Percentiles rank a stretch among this genome's conserved stretches.
phyloP scores from a whole-genome alignment of 495 filamentous ascomycete genomes.

The Aspergillus baeticus region DNA sequence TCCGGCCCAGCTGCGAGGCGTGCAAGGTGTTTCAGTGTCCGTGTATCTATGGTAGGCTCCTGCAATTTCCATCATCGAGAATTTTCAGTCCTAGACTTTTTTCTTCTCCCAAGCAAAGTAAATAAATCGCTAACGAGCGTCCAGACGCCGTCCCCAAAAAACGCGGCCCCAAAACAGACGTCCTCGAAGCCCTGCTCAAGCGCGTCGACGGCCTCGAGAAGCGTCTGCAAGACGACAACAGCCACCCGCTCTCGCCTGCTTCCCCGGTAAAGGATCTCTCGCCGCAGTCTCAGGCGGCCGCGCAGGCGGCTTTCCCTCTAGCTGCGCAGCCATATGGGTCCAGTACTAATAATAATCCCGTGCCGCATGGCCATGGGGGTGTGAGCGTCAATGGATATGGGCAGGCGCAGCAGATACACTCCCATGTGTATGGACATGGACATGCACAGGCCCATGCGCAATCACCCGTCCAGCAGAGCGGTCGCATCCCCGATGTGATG shows the following conservation, averaged over 20 bases:
- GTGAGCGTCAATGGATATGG: too few species aligned
- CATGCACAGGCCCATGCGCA: slow-evolving; percentile 2
- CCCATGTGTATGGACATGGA: too few species aligned
- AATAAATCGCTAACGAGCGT: too few species aligned
- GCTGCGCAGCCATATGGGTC: too few species aligned
- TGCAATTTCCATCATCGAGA: too few species aligned
- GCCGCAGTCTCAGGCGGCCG: background rate
- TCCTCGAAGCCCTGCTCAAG: slow-evolving; percentile 79
- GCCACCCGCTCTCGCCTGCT: slow-evolving; percentile 48
- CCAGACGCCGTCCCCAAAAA: slow-evolving; percentile 89
- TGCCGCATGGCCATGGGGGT: too few species aligned
- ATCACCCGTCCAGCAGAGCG: slow-evolving; percentile 19
- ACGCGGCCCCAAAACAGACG: slow-evolving; percentile 83
- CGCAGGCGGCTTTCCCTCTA: background rate
- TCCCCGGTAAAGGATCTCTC: slow-evolving; percentile 24
- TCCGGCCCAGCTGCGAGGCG: slow-evolving; percentile 80
- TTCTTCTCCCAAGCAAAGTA: background rate
- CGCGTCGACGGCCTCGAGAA: slow-evolving; percentile 82
- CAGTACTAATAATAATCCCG: too few species aligned
- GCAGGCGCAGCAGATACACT: too few species aligned
- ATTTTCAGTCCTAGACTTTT: too few species aligned
- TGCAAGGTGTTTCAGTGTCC: slow-evolving; percentile 85
- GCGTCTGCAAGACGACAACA: slow-evolving; percentile 67
- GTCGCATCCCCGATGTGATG: slow-evolving; percentile 54
- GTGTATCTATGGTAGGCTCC: slow-evolving; percentile 77